phyloP scores from a whole-genome alignment of 2,329 filamentous ascomycete species.

The Epichloe sp. region DNA sequence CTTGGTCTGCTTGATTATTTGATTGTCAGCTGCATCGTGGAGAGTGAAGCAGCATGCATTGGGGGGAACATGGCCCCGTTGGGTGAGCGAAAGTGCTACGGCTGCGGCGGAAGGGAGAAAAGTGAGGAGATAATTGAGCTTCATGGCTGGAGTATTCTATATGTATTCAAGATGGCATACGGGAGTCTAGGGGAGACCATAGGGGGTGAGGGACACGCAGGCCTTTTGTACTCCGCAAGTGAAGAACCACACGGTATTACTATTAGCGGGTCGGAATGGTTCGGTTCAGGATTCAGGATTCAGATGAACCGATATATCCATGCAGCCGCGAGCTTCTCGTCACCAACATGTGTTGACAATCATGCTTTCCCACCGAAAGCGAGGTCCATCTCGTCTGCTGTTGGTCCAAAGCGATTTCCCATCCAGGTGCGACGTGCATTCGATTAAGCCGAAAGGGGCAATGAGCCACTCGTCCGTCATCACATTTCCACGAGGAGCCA shows the following conservation, averaged over 20 bases:
- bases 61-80: constrained; percentile 8
- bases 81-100: constrained; percentile 9
- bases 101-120: constrained; percentile 11
- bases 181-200: too few species aligned
- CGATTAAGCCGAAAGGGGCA: constrained; percentile 1
- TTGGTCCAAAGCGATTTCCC: constrained; percentile 1
- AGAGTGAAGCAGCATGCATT: constrained; percentile 21
- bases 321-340: not conserved
- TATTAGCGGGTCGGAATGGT: not conserved
- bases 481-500: not conserved
- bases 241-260: not conserved
- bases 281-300: not conserved
- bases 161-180: too few species aligned
- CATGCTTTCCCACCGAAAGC: not conserved
- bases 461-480: not conserved
- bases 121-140: constrained; percentile 6
- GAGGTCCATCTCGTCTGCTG: constrained; percentile 1
- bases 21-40: constrained; percentile 12
- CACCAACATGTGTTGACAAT: not conserved
- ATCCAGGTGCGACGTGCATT: not conserved
- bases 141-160: not conserved
- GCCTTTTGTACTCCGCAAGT: not conserved
- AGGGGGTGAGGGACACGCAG: not conserved
- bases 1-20: constrained; percentile 15
- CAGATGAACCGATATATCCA: not conserved